A percentile compares a stretch with the other conserved stretches of the same genome.
These are phyloP conservation scores for Fusarium annulatum DNA, from an alignment of 2,329 filamentous ascomycete species.

Conservation along the genomic window DNA sequence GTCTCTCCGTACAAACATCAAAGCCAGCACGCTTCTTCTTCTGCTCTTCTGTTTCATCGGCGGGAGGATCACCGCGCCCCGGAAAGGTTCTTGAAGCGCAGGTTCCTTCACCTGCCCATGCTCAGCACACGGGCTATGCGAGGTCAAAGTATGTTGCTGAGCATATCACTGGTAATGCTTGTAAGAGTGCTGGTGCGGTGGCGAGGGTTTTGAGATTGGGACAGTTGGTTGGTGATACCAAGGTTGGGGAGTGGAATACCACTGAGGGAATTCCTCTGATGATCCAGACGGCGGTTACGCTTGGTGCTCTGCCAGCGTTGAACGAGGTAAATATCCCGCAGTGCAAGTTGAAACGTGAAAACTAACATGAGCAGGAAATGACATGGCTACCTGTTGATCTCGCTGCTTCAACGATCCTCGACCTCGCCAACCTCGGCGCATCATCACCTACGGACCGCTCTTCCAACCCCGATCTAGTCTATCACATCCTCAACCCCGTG, in stretches of 20 bases:
- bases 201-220: constrained; percentile 58
- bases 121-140: constrained; percentile 58
- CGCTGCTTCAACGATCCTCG: constrained; percentile 28
- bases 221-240: constrained; percentile 61
- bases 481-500: constrained; percentile 36
- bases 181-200: constrained; percentile 32
- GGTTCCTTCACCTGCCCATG: constrained; percentile 49
- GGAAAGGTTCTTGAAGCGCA: constrained; percentile 50
- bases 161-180: constrained; percentile 51
- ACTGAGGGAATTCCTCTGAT: constrained; percentile 65
- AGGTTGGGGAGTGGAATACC: constrained; percentile 61
- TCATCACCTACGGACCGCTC: neutral
- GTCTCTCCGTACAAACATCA: constrained; percentile 20
- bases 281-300: constrained; percentile 58
- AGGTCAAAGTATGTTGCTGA: constrained; percentile 56
- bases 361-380: constrained; percentile 33
- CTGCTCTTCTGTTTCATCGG: constrained; percentile 59
- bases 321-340: constrained; percentile 47
- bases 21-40: constrained; percentile 56
- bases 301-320: constrained; percentile 60
- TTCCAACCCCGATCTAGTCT: constrained; percentile 24
- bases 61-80: constrained; percentile 46
- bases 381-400: constrained; percentile 37
- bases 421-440: constrained; percentile 13
- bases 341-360: accelerated